Conservation (phyloP, 805 yeast species). For the Pichia sporocuriosa region DNA sequence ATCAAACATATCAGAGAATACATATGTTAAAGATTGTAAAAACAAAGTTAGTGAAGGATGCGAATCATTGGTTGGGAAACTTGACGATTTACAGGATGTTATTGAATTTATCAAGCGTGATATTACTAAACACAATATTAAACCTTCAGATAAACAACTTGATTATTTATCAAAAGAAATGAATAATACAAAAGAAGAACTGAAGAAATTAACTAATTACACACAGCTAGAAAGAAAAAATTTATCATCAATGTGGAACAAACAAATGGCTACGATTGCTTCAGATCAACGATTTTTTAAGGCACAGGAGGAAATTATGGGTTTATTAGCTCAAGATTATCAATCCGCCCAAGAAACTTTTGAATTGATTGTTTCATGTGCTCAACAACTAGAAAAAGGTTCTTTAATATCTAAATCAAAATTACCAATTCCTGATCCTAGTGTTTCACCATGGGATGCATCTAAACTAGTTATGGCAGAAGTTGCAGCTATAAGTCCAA, state of each 20-base stretch:
- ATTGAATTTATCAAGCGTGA: constrained; percentile 86
- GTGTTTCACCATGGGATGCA: constrained; percentile 48
- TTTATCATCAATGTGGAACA: constrained; percentile 91
- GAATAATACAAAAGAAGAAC: constrained; percentile 43
- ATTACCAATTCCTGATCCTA: constrained; percentile 43
- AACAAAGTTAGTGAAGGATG: constrained; percentile 67
- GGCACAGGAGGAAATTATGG: constrained; percentile 78
- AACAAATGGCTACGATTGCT: constrained; percentile 80
- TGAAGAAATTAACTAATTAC: constrained; percentile 51
- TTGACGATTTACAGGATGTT: constrained; percentile 87
- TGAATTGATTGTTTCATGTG: constrained; percentile 71
- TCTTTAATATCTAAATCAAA: constrained; percentile 35
- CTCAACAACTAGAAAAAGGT: constrained; percentile 66
- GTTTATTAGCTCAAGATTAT: constrained; percentile 75
- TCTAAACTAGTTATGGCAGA: constrained; percentile 77
- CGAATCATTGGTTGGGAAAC: constrained; percentile 64
- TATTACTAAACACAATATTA: constrained; percentile 85
- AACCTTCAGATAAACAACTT: constrained; percentile 70
- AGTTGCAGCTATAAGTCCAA: constrained; percentile 71
- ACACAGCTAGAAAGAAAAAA: constrained; percentile 66
- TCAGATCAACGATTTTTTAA: constrained; percentile 92
- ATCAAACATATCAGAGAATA: constrained; percentile 12
- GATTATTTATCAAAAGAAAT: constrained; percentile 61
- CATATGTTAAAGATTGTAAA: constrained; percentile 74
- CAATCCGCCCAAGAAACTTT: constrained; percentile 76